Conservation (phyloP, 257 asterid species). For the Jaltomata sinuosa region DNA sequence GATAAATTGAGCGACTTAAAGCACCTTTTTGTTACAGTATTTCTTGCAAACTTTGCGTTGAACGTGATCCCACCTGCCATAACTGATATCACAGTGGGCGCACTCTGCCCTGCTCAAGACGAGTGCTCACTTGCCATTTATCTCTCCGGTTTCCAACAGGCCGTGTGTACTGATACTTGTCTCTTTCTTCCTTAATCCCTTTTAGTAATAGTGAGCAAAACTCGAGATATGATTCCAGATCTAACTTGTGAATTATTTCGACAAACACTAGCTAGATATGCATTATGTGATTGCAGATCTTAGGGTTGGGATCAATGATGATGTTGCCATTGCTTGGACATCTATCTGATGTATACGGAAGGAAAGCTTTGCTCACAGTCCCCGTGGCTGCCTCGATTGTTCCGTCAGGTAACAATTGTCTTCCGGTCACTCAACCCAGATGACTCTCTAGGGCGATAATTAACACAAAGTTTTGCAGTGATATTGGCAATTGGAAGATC, state of each 20-base stretch:
- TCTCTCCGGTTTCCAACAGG: constrained; percentile 46
- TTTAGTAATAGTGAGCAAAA: too few species aligned
- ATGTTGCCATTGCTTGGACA: constrained; percentile 51
- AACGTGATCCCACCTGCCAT: constrained; percentile 37
- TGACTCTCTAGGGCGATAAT: background rate
- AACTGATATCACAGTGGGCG: constrained; percentile 39
- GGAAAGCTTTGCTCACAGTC: constrained; percentile 41
- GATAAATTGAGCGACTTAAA: constrained; percentile 25
- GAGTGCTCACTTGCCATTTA: constrained; percentile 57
- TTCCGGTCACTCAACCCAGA: background rate
- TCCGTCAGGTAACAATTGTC: constrained; percentile 24
- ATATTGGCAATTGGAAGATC: constrained; percentile 41
- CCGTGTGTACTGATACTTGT: constrained; percentile 16
- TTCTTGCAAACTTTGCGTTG: constrained; percentile 30
- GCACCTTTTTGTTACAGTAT: constrained; percentile 36
- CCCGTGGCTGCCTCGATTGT: constrained; percentile 33
- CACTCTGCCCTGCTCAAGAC: constrained; percentile 47
- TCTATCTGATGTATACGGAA: constrained; percentile 41
- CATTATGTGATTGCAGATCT: constrained; percentile 19
- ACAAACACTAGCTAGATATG: background rate
- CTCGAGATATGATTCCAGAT: background rate
- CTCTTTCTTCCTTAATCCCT: background rate
- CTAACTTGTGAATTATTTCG: background rate
- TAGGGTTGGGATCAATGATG: constrained; percentile 43
- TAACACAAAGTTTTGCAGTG: constrained; percentile 9